Evolutionary conservation across 164 flowering plant genomes (phyloP).

Genomic region (Taxillus chinensis): DNA sequence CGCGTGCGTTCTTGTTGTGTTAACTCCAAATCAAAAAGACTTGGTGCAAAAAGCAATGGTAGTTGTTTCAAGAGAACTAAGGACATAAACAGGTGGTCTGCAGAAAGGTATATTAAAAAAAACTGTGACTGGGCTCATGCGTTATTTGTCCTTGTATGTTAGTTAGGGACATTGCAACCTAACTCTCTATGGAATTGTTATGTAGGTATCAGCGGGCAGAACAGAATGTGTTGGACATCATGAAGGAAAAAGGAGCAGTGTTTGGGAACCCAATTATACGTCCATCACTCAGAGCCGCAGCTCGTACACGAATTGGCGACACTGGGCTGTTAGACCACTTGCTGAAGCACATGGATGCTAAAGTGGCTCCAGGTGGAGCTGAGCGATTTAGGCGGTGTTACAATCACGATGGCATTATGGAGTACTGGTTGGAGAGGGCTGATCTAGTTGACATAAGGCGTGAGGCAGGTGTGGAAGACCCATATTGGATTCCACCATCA

Average conservation of each 20-base stretch:
- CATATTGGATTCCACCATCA: constrained; percentile 26
- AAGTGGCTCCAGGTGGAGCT: constrained; percentile 37
- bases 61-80: not conserved
- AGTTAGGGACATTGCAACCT: not conserved
- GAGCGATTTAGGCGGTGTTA: constrained; percentile 36
- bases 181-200: not conserved
- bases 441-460: constrained; percentile 21
- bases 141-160: not conserved
- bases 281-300: constrained; percentile 24
- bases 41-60: not conserved
- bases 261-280: constrained; percentile 27
- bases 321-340: constrained; percentile 45
- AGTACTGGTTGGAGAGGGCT: constrained; percentile 45
- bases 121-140: not conserved
- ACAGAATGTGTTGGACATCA: constrained; percentile 21
- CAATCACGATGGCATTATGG: constrained; percentile 32
- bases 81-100: constrained; percentile 12
- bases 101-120: constrained; percentile 12
- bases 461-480: constrained; percentile 30
- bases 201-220: constrained; percentile 33
- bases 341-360: constrained; percentile 43
- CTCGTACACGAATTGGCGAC: constrained; percentile 33
- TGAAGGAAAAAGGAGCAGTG: constrained; percentile 30
- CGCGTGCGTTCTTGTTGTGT: not conserved
- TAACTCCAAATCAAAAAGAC: constrained; percentile 1